These are phyloP conservation scores for Aspergillus viridinutans DNA, from an alignment of 2,329 filamentous ascomycete genomes.

Conservation along the genomic window DNA sequence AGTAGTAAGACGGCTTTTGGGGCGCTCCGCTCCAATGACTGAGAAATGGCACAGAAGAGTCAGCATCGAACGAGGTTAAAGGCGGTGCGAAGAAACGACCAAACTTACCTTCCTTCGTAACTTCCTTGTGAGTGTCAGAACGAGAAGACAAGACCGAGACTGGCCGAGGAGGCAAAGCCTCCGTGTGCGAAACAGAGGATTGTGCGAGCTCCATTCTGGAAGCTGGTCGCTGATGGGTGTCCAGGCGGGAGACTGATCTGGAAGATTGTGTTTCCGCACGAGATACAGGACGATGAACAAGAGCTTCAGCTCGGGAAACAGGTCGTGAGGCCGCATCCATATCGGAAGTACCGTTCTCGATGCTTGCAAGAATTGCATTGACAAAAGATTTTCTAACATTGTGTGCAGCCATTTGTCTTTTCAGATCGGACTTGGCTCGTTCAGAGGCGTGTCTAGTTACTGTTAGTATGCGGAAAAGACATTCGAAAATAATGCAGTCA, in stretches of 20 bases:
- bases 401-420: conserved; percentile 76
- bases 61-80: not conserved
- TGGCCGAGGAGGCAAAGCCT: not conserved
- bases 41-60: not conserved
- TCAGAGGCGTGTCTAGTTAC: conserved; percentile 65
- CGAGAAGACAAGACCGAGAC: not conserved
- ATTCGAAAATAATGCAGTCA: not conserved
- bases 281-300: conserved; percentile 24
- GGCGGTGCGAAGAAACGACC: not conserved
- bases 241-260: not conserved
- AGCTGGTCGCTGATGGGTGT: not conserved
- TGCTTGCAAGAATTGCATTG: conserved; percentile 70
- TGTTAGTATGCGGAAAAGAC: conserved; percentile 5
- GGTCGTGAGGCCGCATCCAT: conserved; percentile 2
- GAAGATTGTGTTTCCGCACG: conserved; percentile 16
- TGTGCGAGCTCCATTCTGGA: not conserved
- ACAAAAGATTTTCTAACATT: conserved; percentile 85
- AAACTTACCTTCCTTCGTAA: not conserved
- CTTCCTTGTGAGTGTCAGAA: not conserved
- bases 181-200: not conserved
- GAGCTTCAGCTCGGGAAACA: conserved; percentile 25
- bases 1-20: conserved; percentile 14
- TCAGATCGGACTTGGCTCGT: conserved; percentile 80
- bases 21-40: conserved; percentile 15
- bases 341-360: conserved; percentile 50